These are phyloP conservation scores for Fusarium abutilonis DNA, from an alignment of 2,329 filamentous ascomycete genomes.

Conservation along the genomic window DNA sequence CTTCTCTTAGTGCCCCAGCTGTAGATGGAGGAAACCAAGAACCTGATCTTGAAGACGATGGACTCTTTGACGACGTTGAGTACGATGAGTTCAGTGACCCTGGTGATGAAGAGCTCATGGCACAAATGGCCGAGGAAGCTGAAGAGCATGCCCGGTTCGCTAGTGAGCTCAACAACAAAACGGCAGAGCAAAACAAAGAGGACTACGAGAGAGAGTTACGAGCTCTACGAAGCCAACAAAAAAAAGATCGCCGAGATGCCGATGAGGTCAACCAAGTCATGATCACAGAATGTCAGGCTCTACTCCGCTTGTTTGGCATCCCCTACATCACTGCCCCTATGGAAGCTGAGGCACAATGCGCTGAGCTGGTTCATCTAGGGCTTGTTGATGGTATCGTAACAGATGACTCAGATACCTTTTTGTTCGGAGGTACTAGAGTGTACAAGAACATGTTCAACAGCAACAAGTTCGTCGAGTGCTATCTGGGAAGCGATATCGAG, in stretches of 20 bases:
- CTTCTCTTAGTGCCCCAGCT: constrained; percentile 3
- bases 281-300: constrained; percentile 92
- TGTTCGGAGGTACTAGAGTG: constrained; percentile 94
- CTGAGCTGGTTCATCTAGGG: constrained; percentile 84
- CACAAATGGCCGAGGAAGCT: constrained; percentile 86
- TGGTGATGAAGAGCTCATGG: constrained; percentile 89
- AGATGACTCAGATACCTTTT: constrained; percentile 94
- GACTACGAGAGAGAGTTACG: constrained; percentile 90
- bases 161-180: constrained; percentile 82
- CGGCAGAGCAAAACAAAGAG: constrained; percentile 73
- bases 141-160: constrained; percentile 96
- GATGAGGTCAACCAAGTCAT: constrained; percentile 97
- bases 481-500: constrained; percentile 83
- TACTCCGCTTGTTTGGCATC: constrained; percentile 89
- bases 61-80: constrained; percentile 67
- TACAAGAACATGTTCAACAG: constrained; percentile 99
- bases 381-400: constrained; percentile 98
- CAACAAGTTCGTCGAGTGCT: constrained; percentile 98
- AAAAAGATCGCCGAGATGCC: constrained; percentile 93
- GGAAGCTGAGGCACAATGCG: constrained; percentile 98
- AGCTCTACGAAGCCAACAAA: constrained; percentile 90
- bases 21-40: constrained; percentile 1
- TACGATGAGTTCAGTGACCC: constrained; percentile 83
- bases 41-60: constrained; percentile 50
- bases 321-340: constrained; percentile 98